Base-by-base conservation (phyloP, 1,139 yeast genomes). In the Candida labiduridarum region DNA sequence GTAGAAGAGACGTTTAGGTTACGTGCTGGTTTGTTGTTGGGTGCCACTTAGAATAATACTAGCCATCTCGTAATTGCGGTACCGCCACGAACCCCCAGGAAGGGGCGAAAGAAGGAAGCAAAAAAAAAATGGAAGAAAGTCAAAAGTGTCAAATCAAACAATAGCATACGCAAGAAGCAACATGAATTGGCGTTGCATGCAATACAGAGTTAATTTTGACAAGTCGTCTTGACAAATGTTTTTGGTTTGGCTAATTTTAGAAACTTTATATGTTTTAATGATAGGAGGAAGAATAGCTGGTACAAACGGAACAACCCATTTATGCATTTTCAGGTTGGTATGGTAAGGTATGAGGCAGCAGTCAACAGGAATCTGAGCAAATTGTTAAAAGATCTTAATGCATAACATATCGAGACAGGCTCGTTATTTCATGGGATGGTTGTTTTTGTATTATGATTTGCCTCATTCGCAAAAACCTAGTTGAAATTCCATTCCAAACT, bases 1-100 rank as follows among this genome's bases (percentile, higher is more conserved):
- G 10, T 8, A 25, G 29, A 25, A 25, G 10, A 4, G 10, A 25
- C 29, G 10, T 25, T 4, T 6, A 2, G 5, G 10, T 25, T 25
- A 8, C 35, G 35, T 15, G 39, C 39, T 16, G 39, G 39, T 35
- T 35, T 15, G 39, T 35, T 35, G 39, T 35, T 35, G 39, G 39
- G 39, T 35, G 12, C 4, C 3, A 15, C 22, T 18, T 18, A 5
- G 39, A 11, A 16, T 11, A 8, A 9, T 7, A 5, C 18, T 3
- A 18, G 8, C 22, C 3, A 35, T 35, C 39, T 35, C 9, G 22
- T 35, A 15, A 11, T 18, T 9, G 22, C 3, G 7, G 3, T 10
- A 8, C 39, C 4, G 15, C 12, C 15, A 8, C 22, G 12, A 25
- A 9, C 22, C 6, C 16, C 22, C 3, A 35, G 4, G 15, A n/a